These are phyloP conservation scores for Cutaneotrichosporon sp. DNA, from an alignment of 1,284 basidiomycete genomes.

Conservation along the genomic window DNA sequence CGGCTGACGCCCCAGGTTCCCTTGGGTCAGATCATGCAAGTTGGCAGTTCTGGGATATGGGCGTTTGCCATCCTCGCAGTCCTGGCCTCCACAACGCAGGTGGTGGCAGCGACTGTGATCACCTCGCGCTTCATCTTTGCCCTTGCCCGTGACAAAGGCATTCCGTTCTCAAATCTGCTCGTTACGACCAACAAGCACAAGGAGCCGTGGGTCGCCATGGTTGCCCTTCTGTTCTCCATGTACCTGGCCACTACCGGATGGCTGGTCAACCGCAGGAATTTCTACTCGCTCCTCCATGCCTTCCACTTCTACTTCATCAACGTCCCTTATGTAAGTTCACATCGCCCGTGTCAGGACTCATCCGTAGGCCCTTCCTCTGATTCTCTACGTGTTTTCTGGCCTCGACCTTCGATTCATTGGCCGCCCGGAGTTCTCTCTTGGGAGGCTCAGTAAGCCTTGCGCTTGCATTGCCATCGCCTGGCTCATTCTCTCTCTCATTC, in stretches of 20 bases:
- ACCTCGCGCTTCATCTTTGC: constrained; percentile 52
- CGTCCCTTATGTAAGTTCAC: constrained; percentile 3
- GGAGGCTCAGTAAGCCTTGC: constrained; percentile 3
- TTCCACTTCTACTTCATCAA: neutral
- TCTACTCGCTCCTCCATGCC: neutral
- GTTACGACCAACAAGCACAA: constrained; percentile 38
- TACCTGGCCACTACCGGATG: neutral
- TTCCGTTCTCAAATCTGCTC: constrained; percentile 47
- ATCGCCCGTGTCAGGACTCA: neutral
- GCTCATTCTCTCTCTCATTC: neutral
- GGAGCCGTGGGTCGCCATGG: constrained; percentile 46
- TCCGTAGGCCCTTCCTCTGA: neutral
- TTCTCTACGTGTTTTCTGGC: constrained; percentile 1
- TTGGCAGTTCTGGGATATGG: neutral
- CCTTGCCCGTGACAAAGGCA: constrained; percentile 49
- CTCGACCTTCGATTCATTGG: constrained; percentile 1
- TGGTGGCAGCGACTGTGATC: constrained; percentile 48
- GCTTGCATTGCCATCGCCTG: neutral
- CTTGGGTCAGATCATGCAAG: neutral
- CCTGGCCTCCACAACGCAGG: constrained; percentile 40
- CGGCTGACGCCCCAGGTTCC: neutral
- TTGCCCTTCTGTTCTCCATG: constrained; percentile 32
- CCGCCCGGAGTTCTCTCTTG: constrained; percentile 4
- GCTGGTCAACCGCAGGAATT: neutral
- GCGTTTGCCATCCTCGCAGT: constrained; percentile 29